Conservation (phyloP, 2,329 filamentous ascomycete genomes). For the Exophiala spinifera region DNA sequence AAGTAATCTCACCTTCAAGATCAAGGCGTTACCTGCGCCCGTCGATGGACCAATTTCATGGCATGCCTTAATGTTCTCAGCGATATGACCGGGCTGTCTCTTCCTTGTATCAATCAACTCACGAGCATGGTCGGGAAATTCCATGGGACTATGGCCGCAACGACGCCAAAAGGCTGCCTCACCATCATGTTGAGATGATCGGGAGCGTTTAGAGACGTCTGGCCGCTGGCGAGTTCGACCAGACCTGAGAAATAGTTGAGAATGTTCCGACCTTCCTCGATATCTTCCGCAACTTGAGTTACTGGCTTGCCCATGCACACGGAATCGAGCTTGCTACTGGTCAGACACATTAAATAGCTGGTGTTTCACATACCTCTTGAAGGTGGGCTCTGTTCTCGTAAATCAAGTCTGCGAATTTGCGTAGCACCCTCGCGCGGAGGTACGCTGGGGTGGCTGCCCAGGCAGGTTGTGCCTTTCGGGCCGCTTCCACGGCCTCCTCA, state of each 20-base stretch:
- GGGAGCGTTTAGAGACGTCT: not conserved
- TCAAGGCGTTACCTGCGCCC: conserved; percentile 57
- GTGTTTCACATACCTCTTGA: too few species aligned
- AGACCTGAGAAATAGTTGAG: conserved; percentile 9
- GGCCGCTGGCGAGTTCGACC: conserved; percentile 3
- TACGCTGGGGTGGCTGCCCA: conserved; percentile 31
- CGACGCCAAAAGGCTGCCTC: conserved; percentile 37
- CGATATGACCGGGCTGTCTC: too few species aligned
- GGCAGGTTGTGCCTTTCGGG: conserved; percentile 34
- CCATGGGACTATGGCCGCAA: conserved; percentile 39
- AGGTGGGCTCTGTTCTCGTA: conserved; percentile 61
- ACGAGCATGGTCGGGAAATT: conserved; percentile 36
- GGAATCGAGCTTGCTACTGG: conserved; percentile 57
- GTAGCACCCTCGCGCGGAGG: conserved; percentile 28
- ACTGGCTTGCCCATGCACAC: conserved; percentile 81
- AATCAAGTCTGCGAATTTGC: conserved; percentile 52
- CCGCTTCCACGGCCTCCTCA: conserved; percentile 33
- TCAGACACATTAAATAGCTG: not conserved
- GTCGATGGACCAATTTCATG: conserved; percentile 51
- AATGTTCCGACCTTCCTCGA: conserved; percentile 5
- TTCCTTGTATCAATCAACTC: too few species aligned
- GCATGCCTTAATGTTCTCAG: conserved; percentile 37
- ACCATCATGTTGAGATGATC: conserved; percentile 25
- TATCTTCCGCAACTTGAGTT: conserved; percentile 42
- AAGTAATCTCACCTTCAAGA: conserved; percentile 39